Percentiles rank a stretch among this genome's conserved stretches.
These are phyloP conservation scores for Arctium lappa DNA, from an alignment of 129 eudicot genomes.

Conservation along the genomic window DNA sequence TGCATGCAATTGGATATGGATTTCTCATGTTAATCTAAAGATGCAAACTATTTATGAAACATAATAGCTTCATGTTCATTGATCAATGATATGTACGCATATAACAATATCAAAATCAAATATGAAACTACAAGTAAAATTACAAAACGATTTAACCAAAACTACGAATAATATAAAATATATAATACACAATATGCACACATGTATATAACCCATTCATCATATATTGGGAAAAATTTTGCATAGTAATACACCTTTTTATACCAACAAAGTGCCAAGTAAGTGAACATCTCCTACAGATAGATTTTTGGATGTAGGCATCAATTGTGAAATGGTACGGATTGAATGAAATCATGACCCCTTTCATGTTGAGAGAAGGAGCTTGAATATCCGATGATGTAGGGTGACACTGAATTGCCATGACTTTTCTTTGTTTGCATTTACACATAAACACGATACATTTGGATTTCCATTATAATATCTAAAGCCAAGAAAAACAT, in stretches of 20 bases:
- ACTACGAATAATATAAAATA: not conserved
- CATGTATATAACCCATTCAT: not conserved
- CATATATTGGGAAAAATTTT: not conserved
- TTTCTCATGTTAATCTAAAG: not conserved
- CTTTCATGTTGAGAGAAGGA: too few relatives aligned
- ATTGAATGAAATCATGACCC: too few relatives aligned
- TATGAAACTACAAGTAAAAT: slow-evolving; percentile 1
- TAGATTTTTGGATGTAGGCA: not conserved
- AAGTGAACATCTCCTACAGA: not conserved
- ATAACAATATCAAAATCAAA: not conserved
- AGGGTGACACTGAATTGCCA: not conserved
- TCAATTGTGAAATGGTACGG: not conserved
- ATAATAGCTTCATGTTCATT: not conserved
- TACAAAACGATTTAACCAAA: not conserved
- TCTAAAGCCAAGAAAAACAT: not conserved
- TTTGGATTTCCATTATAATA: not conserved
- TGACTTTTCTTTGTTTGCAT: not conserved
- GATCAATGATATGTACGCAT: not conserved
- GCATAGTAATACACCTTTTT: not conserved
- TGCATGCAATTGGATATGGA: not conserved
- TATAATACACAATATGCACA: not conserved
- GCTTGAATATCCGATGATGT: not conserved
- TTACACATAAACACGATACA: not conserved
- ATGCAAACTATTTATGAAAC: not conserved
- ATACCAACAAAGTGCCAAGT: not conserved